Percentiles rank a stretch among this genome's conserved stretches.
These are phyloP conservation scores for Claviceps lovelessii DNA, from an alignment of 2,329 filamentous ascomycete species.

Conservation along the genomic window DNA sequence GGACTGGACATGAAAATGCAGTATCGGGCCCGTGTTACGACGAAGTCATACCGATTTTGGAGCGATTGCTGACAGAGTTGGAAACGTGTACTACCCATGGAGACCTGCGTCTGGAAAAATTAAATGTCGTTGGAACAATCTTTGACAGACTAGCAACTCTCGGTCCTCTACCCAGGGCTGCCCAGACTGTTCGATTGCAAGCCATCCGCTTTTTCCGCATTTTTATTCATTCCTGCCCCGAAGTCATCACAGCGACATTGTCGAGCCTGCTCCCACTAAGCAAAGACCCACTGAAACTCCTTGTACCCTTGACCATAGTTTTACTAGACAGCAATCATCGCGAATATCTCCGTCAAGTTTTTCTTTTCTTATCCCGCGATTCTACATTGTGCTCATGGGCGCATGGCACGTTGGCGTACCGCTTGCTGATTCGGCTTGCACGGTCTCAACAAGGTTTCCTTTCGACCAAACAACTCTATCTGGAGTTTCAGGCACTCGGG, in stretches of 20 bases:
- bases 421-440: conserved; percentile 5
- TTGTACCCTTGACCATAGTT: not conserved
- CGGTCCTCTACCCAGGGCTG: conserved; percentile 6
- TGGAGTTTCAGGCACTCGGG: conserved; percentile 15
- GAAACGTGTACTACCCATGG: not conserved
- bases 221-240: conserved; percentile 7
- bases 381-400: conserved; percentile 5
- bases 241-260: conserved; percentile 9
- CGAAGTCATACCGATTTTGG: conserved; percentile 4
- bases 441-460: conserved; percentile 3
- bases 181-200: conserved; percentile 6
- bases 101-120: not conserved
- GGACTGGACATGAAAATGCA: not conserved
- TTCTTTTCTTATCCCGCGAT: conserved; percentile 7
- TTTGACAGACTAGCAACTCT: conserved; percentile 9
- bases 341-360: conserved; percentile 3
- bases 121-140: conserved; percentile 7
- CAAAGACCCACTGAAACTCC: conserved; percentile 9
- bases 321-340: conserved; percentile 3
- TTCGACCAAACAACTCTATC: conserved; percentile 14
- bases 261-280: conserved; percentile 11
- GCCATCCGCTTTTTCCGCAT: conserved; percentile 14
- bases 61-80: conserved; percentile 5
- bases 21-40: conserved; percentile 3
- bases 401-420: conserved; percentile 7